Conservation (phyloP, 106 monocot genomes). For the Platanthera guangdongensis region DNA sequence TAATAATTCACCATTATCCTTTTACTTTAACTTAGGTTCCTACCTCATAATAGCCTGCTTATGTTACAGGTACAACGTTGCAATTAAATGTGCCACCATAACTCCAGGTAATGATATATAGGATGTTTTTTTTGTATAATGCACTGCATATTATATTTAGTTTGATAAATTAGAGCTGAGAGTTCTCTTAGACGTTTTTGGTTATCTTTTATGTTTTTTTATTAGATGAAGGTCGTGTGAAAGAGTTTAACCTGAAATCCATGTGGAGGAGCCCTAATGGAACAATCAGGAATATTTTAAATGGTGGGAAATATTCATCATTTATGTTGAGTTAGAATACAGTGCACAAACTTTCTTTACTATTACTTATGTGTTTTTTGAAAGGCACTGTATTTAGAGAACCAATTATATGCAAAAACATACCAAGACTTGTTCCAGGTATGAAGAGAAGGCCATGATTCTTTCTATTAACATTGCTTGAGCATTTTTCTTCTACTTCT, state of each 20-base stretch:
- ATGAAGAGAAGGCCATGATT: slow-evolving; percentile 8
- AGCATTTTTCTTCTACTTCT: not conserved
- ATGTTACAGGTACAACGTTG: slow-evolving; percentile 74
- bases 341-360: not conserved
- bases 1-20: not conserved
- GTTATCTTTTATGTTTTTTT: not conserved
- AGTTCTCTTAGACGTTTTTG: slow-evolving; percentile 4
- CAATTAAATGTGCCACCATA: slow-evolving; percentile 92
- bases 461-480: not conserved
- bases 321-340: not conserved
- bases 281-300: slow-evolving; percentile 91
- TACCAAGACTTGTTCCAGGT: slow-evolving; percentile 82
- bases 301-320: slow-evolving; percentile 28
- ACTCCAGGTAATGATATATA: slow-evolving; percentile 63
- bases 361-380: slow-evolving; percentile 5
- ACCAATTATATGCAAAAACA: slow-evolving; percentile 86
- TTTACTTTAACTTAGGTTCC: not conserved
- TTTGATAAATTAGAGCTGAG: not conserved
- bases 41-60: not conserved
- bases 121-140: not conserved
- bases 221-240: slow-evolving; percentile 75
- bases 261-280: slow-evolving; percentile 99
- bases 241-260: slow-evolving; percentile 86
- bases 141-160: not conserved
- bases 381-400: slow-evolving; percentile 94